Evolutionary conservation across 2,329 filamentous ascomycete genomes (phyloP).

Genomic region (Monosporascus sp.): DNA sequence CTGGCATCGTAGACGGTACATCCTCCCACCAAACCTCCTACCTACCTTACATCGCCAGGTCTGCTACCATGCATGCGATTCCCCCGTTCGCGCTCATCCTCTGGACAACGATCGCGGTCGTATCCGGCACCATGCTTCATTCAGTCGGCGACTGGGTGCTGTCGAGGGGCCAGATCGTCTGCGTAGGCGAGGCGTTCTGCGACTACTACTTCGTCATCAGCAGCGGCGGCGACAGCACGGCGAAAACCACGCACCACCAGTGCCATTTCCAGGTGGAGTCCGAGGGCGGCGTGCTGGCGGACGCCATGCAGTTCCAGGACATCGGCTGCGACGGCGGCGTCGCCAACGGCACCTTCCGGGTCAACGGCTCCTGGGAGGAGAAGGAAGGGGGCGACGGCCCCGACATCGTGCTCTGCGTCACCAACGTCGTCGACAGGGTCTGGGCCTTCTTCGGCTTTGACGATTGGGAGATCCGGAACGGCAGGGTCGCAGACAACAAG

Average conservation of each 20-base stretch:
- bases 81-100: not conserved
- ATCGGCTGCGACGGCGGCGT: not conserved
- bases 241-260: not conserved
- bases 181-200: not conserved
- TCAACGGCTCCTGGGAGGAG: constrained; percentile 3
- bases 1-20: too few relatives aligned
- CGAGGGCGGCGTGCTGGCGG: not conserved
- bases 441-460: constrained; percentile 4
- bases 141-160: not conserved
- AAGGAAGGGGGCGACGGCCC: not conserved
- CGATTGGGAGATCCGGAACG: constrained; percentile 1
- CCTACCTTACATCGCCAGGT: too few relatives aligned
- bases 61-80: not conserved
- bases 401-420: constrained; percentile 3
- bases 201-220: not conserved
- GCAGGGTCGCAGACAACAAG: not conserved
- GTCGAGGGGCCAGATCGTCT: not conserved
- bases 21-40: too few relatives aligned
- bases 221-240: not conserved
- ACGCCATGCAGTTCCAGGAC: not conserved
- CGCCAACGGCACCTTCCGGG: not conserved
- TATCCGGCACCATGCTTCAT: not conserved
- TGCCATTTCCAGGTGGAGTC: not conserved
- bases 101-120: not conserved
- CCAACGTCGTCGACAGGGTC: not conserved